phyloP scores from a whole-genome alignment of 805 yeast genomes.

The Candida ponderosae region DNA sequence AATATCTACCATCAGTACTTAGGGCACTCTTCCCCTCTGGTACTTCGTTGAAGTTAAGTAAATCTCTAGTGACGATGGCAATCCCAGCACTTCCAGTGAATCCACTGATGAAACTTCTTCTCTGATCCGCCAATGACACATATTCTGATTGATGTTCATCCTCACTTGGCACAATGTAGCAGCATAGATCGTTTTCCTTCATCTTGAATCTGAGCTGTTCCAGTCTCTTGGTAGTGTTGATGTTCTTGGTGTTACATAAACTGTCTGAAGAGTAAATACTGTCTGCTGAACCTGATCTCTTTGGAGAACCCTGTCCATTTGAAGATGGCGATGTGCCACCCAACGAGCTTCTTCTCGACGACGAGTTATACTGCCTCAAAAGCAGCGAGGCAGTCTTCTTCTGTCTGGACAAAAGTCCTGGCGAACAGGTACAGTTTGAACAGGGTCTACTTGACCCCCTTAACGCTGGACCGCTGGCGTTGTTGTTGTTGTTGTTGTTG shows the following conservation, averaged over 20 bases:
- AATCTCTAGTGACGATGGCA: constrained; percentile 64
- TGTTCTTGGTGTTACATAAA: constrained; percentile 30
- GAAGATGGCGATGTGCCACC: constrained; percentile 18
- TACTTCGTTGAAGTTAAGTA: constrained; percentile 30
- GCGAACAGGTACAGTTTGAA: constrained; percentile 76
- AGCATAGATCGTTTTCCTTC: constrained; percentile 54
- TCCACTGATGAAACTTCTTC: constrained; percentile 77
- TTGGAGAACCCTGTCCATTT: constrained; percentile 7
- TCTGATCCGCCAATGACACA: constrained; percentile 71
- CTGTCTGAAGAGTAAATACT: constrained; percentile 31
- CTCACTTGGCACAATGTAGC: constrained; percentile 77
- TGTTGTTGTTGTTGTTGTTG: constrained; percentile 1
- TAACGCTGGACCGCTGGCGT: constrained; percentile 8
- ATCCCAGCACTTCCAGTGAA: constrained; percentile 93
- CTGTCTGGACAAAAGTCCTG: constrained; percentile 66
- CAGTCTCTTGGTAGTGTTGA: constrained; percentile 55
- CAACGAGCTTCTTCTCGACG: constrained; percentile 23
- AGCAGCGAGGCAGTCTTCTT: constrained; percentile 51
- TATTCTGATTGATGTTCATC: constrained; percentile 94
- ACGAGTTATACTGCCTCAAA: constrained; percentile 28
- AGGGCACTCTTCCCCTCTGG: constrained; percentile 65
- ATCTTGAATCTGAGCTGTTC: constrained; percentile 54
- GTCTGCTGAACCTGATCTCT: constrained; percentile 21
- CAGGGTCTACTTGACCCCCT: constrained; percentile 42
- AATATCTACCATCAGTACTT: constrained; percentile 93